phyloP scores from a whole-genome alignment of 805 yeast genomes.

The Hanseniaspora lindneri region DNA sequence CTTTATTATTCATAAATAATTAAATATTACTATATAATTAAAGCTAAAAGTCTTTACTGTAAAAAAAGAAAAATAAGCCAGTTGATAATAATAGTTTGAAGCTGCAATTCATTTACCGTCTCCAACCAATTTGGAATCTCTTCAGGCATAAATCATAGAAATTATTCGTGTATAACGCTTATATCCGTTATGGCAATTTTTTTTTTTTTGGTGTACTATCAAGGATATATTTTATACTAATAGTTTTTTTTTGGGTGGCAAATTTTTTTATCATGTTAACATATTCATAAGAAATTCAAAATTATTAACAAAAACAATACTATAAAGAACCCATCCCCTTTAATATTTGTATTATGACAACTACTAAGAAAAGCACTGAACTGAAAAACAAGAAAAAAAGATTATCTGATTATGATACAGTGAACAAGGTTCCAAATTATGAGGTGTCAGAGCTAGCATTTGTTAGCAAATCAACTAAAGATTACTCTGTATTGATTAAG shows the following conservation, averaged over 20 bases:
- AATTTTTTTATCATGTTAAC: not conserved
- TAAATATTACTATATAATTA: no score
- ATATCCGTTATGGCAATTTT: no score
- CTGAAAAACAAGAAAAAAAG: conserved; percentile 20
- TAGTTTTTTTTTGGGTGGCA: conserved; percentile 6
- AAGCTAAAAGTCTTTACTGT: no score
- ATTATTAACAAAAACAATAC: not conserved
- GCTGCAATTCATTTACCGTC: no score
- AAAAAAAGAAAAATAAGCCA: no score
- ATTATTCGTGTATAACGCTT: no score
- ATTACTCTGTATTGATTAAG: conserved; percentile 30
- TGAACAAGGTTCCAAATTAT: conserved; percentile 61
- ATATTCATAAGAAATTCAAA: not conserved
- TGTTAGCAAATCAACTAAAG: conserved; percentile 36
- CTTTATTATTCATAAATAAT: not conserved
- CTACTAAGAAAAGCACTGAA: not conserved
- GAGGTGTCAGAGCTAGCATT: conserved; percentile 71
- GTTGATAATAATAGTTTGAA: no score
- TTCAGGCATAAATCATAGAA: no score
- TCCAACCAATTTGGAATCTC: no score
- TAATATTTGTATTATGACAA: not conserved
- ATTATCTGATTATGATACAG: conserved; percentile 23
- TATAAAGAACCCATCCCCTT: not conserved
- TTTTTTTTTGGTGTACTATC: no score
- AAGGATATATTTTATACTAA: no score